These are phyloP conservation scores for Colletotrichum lupini DNA, from an alignment of 2,329 filamentous ascomycete genomes.

Conservation along the genomic window DNA sequence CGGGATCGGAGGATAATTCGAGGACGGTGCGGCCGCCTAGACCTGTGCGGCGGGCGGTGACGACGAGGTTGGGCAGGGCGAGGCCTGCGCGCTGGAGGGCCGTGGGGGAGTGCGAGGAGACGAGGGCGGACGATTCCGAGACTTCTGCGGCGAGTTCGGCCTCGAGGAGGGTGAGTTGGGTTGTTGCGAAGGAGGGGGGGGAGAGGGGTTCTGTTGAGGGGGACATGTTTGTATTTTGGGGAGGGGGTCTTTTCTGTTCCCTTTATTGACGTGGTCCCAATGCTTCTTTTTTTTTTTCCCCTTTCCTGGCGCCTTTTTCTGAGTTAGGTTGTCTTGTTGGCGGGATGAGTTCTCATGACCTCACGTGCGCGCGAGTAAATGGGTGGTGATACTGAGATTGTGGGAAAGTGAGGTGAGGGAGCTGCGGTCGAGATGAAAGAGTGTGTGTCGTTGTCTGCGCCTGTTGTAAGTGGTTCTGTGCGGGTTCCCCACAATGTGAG, in stretches of 20 bases:
- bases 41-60: conserved; percentile 84
- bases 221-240: conserved; percentile 44
- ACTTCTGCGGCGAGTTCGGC: conserved; percentile 79
- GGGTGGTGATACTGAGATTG: neutral
- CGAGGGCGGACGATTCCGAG: conserved; percentile 73
- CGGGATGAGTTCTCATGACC: neutral
- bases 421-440: neutral
- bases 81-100: conserved; percentile 81
- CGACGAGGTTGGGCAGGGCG: conserved; percentile 79
- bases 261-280: neutral
- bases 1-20: conserved; percentile 81
- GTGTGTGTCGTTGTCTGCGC: conserved; percentile 1
- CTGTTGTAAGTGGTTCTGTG: conserved; percentile 8
- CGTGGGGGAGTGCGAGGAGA: conserved; percentile 74
- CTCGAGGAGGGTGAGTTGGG: conserved; percentile 77
- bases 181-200: conserved; percentile 75
- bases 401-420: neutral
- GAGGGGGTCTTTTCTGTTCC: neutral
- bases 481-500: conserved; percentile 13
- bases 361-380: neutral
- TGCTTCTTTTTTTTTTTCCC: no score
- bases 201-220: conserved; percentile 57
- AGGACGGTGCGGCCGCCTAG: conserved; percentile 91
- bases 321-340: neutral
- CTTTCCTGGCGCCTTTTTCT: no score